Base-by-base conservation (phyloP, 768 basidiomycete species). In the Macrocybe gigantea region DNA sequence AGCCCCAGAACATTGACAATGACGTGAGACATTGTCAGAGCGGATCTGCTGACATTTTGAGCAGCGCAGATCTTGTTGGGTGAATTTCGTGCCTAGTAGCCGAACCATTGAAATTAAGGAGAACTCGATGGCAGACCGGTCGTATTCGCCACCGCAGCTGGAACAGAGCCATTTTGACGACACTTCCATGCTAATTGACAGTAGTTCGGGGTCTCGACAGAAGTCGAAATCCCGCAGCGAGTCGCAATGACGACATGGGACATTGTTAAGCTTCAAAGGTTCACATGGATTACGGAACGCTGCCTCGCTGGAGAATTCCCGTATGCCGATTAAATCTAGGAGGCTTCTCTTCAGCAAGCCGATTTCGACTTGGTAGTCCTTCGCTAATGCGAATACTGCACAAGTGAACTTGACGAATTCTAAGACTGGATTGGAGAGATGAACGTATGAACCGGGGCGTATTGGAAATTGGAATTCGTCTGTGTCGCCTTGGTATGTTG, bases 241-340 rank as follows among this genome's bases (percentile, higher is more conserved):
- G 62, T 93, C 93, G 66, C 90, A 98, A 57, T 84, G 79, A 37
- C 79, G 81, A 62, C 95, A 97, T 31, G 94, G 88, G 34, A 97
- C 86, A 61, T 89, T 89, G 38, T 83, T 72, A 29, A 98, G 64
- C 56, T 87, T 86, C 47, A 95, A 75, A 7, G 89, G 81, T 60
- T 92, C 85, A 68, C 93, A 97, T 0, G 94, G 94, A 61, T 96
- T 96, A 45, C 81, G 80, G 74, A 94, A 99, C 1, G 75, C 64
- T 3, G 93, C 93, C 43, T 93, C 88, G 45, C 70, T 69, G 6
- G 92, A 82, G 57, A 95, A 98, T 63, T 96, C 93, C 42, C 85
- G 80, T 34, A 95, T 75, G 8, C 85, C 83, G 35, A 94, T 78
- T 41, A 97, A 70, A 52, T 98, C 94, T 47, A 99, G 78, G 10